These are phyloP conservation scores for Citrus mangshanensis DNA, from an alignment of 345 rosid genomes.

Conservation along the genomic window DNA sequence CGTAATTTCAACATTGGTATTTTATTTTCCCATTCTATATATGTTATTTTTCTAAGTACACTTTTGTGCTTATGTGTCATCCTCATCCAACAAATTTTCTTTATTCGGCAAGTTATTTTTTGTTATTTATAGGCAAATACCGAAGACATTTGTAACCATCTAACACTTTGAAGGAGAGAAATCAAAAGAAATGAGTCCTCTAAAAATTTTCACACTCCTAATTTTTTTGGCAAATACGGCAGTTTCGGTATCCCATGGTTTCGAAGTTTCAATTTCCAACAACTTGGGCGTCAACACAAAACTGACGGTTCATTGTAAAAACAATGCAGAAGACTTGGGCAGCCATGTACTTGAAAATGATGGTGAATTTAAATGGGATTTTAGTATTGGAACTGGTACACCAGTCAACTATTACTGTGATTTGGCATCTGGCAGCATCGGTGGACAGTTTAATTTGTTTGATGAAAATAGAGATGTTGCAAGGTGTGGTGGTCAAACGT, in stretches of 20 bases:
- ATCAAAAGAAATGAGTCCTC: neutral
- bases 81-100: too few species aligned
- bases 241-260: neutral
- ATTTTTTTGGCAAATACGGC: neutral
- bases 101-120: too few species aligned
- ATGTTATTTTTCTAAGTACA: too few species aligned
- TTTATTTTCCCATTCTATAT: too few species aligned
- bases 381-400: neutral
- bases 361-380: neutral
- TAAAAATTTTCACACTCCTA: neutral
- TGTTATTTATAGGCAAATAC: neutral
- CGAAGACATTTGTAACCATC: neutral
- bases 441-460: constrained; percentile 14
- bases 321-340: neutral
- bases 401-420: neutral
- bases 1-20: too few species aligned
- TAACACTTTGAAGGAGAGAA: too few species aligned
- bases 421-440: neutral
- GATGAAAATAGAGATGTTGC: neutral
- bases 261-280: constrained; percentile 10
- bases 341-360: neutral
- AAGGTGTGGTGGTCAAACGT: neutral
- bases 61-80: too few species aligned
- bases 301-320: neutral
- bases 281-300: neutral